phyloP scores from a whole-genome alignment of 306 rosid genomes.

The Gastrolobium bilobum region DNA sequence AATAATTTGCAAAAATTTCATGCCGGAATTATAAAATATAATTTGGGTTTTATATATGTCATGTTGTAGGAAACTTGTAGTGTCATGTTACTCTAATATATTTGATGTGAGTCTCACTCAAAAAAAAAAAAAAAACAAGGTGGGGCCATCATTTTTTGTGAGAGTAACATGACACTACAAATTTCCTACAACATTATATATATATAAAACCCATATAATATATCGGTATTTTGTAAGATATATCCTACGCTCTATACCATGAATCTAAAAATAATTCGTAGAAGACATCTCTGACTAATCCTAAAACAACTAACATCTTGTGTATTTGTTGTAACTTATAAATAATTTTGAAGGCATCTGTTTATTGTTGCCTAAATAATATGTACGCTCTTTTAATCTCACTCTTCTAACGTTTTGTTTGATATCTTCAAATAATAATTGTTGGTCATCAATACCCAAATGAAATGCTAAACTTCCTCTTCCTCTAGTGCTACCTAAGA shows the following conservation, averaged over 20 bases:
- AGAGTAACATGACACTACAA: too few species aligned
- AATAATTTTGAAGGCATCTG: not conserved
- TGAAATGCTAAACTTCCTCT: constrained; percentile 1
- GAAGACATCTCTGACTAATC: not conserved
- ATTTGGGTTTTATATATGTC: too few species aligned
- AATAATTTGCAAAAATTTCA: constrained; percentile 12
- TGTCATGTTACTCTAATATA: too few species aligned
- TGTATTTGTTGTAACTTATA: not conserved
- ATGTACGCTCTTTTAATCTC: not conserved
- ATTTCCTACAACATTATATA: too few species aligned
- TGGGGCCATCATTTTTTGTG: too few species aligned
- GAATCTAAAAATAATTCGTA: not conserved
- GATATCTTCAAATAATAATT: not conserved
- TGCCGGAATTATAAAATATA: not conserved
- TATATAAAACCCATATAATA: too few species aligned
- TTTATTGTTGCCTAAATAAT: not conserved
- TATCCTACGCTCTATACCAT: not conserved
- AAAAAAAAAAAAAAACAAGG: too few species aligned
- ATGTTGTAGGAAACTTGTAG: too few species aligned
- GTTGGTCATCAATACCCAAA: not conserved
- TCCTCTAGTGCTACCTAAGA: not conserved
- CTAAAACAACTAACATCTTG: not conserved
- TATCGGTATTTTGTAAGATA: not conserved
- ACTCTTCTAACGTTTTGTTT: not conserved
- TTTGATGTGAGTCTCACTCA: too few species aligned